Evolutionary conservation across 2,329 filamentous ascomycete genomes (phyloP), one percentile per base, ranked within the genome.

Genomic region (Penicillium sp.): DNA sequence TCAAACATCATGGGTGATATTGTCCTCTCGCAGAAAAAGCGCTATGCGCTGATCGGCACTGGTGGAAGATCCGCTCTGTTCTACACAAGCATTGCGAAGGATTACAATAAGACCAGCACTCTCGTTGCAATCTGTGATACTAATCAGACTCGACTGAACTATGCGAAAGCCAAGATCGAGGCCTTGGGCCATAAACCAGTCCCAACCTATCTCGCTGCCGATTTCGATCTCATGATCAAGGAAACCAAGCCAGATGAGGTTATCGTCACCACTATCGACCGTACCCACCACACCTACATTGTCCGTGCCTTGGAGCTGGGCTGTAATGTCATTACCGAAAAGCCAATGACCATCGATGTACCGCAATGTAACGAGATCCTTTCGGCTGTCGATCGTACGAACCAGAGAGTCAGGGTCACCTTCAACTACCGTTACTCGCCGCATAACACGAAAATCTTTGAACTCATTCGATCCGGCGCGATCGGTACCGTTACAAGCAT

Each of bases 391-490:
- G 76, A 81, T 50, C 73, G 78, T 19, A 83, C 81, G 0, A 75
- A 75, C 3, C 70, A 72, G 13, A 76, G 78, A 39, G 77, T 86
- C 4, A 78, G 84, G 16, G 84, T 87, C 0, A 82, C 82, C 0
- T 87, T 87, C 76, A 87, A 87, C 72, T 87, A 87, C 71, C 81
- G 84, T 23, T 87, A 86, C 65, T 84, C 84, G 39, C 84, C 84
- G n/a, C 84, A 86, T 71, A 85, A 87, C 70, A 87, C 83, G 15
- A 84, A 82, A 59, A 76, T 87, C 2, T 81, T 78, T 58, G 79
- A 84, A 67, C 62, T 87, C 0, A 62, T 87, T 4, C 76, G 72
- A 2, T 78, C 80, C 0, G 82, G 82, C 0, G 81, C 80, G 1
- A 84, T 87, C 56, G 84, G 84, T 0, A 75, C 72, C 10, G 81